These are phyloP conservation scores for Durusdinium trenchii DNA, from an alignment of 73 alveolate genomes.

Conservation along the genomic window DNA sequence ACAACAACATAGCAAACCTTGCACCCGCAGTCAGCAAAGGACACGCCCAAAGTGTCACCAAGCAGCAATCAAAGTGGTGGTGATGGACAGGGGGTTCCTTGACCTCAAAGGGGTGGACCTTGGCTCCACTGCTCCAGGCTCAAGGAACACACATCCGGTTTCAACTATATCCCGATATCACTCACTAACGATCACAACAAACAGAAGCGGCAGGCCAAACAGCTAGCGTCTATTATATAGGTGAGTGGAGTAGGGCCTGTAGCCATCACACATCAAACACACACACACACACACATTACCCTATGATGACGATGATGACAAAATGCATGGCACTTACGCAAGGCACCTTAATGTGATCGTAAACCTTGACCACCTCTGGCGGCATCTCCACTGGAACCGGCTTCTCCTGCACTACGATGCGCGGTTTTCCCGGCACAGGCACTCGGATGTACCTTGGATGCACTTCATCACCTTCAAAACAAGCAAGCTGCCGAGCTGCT, in stretches of 20 bases:
- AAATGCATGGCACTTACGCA: background rate
- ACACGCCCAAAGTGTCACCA: background rate
- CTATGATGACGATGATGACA: no score
- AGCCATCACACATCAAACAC: no score
- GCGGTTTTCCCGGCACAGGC: slow-evolving; percentile 73
- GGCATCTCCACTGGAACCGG: slow-evolving; percentile 58
- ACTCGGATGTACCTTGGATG: slow-evolving; percentile 44
- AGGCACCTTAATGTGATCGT: slow-evolving; percentile 28
- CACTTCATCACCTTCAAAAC: background rate
- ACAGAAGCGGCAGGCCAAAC: background rate
- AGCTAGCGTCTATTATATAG: no score
- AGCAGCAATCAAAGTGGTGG: slow-evolving; percentile 64
- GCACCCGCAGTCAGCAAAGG: no score
- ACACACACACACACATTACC: no score
- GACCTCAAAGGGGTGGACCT: background rate
- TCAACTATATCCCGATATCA: no score
- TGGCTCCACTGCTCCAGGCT: no score
- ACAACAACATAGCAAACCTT: no score
- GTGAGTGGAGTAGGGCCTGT: no score
- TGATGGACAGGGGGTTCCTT: background rate
- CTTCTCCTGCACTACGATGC: slow-evolving; percentile 5
- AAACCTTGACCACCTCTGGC: slow-evolving; percentile 66
- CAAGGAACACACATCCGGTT: no score
- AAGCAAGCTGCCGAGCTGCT: no score
- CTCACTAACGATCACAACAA: background rate